These are phyloP conservation scores for Aspergillus biplanus DNA, from an alignment of 495 filamentous ascomycete species.

Conservation along the genomic window DNA sequence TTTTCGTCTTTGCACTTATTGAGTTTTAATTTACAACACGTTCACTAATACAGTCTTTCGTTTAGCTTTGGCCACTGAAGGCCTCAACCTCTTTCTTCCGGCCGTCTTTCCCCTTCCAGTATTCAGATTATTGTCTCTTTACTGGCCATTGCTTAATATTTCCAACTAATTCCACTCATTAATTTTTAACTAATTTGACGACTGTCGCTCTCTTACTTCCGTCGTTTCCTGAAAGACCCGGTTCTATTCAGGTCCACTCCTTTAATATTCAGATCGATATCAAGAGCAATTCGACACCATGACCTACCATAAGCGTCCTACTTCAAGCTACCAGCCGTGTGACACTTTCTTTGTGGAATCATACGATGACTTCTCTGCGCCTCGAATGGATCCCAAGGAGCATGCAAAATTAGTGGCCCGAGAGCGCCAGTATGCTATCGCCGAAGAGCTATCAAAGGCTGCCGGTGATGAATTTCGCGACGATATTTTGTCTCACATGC, in stretches of 20 bases:
- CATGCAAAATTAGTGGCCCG: slow-evolving; percentile 72
- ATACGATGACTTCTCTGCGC: slow-evolving; percentile 60
- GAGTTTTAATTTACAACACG: slow-evolving; percentile 27
- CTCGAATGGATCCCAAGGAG: slow-evolving; percentile 57
- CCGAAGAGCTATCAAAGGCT: slow-evolving; percentile 80
- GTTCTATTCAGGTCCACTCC: slow-evolving; percentile 41
- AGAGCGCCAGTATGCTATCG: slow-evolving; percentile 80
- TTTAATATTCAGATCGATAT: slow-evolving; percentile 32
- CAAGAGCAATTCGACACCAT: slow-evolving; percentile 57
- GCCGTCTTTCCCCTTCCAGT: slow-evolving; percentile 41
- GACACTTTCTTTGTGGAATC: slow-evolving; percentile 89
- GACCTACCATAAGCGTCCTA: slow-evolving; percentile 64
- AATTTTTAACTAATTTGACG: slow-evolving; percentile 51
- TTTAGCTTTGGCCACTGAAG: slow-evolving; percentile 48
- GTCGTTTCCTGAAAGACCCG: slow-evolving; percentile 47
- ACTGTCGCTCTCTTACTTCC: slow-evolving; percentile 60
- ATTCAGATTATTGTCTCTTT: slow-evolving; percentile 43
- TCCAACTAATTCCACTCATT: slow-evolving; percentile 65
- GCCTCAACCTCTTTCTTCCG: slow-evolving; percentile 43
- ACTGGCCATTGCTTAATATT: slow-evolving; percentile 49
- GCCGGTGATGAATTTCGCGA: slow-evolving; percentile 89
- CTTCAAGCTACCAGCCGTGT: slow-evolving; percentile 61
- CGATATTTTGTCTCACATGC: slow-evolving; percentile 90
- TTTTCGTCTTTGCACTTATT: slow-evolving; percentile 19
- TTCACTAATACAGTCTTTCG: slow-evolving; percentile 48